Conservation (phyloP, 140 eudicot species). For the Erigeron philadelphicus region DNA sequence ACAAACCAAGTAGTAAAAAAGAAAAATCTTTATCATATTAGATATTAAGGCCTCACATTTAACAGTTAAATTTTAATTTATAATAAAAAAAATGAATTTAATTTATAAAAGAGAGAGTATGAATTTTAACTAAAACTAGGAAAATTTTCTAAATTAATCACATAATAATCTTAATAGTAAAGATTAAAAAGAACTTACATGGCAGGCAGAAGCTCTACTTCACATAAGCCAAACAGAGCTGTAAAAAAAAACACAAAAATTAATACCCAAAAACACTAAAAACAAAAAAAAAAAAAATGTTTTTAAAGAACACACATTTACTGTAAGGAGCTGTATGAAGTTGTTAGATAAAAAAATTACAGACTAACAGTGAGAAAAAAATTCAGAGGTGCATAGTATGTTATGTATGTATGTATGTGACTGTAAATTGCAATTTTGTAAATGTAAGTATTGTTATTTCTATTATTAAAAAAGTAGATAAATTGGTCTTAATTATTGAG, state of each 20-base stretch:
- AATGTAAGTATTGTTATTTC: background rate
- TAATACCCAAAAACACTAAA: constrained; percentile 21
- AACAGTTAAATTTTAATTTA: too few relatives aligned
- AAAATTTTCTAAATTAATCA: background rate
- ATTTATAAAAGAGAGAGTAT: too few relatives aligned
- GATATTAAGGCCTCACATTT: too few relatives aligned
- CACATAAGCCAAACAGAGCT: constrained; percentile 17
- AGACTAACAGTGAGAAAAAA: constrained; percentile 9
- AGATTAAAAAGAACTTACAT: background rate
- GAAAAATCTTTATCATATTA: too few relatives aligned
- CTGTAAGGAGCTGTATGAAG: too few relatives aligned
- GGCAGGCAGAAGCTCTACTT: constrained; percentile 18
- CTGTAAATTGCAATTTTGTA: background rate
- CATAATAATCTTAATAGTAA: background rate
- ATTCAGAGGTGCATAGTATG: constrained; percentile 20
- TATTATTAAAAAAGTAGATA: too few relatives aligned
- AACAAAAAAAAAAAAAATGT: too few relatives aligned
- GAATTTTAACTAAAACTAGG: too few relatives aligned
- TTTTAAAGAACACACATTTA: too few relatives aligned
- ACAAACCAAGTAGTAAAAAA: too few relatives aligned
- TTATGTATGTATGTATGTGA: constrained; percentile 5
- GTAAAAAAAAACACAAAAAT: constrained; percentile 24
- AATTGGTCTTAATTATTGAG: background rate
- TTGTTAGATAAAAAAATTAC: background rate
- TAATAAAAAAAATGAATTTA: too few relatives aligned